phyloP scores from a whole-genome alignment of 306 rosid species.

The Ammopiptanthus mongolicus region DNA sequence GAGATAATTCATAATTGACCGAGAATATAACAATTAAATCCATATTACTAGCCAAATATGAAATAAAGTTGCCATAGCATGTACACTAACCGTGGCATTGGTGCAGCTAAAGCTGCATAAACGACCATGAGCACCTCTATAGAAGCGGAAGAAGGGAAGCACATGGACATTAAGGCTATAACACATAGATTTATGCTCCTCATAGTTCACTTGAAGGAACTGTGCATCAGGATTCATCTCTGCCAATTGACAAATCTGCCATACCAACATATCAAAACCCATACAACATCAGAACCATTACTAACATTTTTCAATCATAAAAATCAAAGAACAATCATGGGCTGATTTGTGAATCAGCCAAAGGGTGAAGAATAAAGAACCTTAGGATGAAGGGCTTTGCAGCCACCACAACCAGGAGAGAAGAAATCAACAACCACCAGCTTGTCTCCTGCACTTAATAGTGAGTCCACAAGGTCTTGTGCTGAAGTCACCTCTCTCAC shows the following conservation, averaged over 20 bases:
- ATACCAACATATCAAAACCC: neutral
- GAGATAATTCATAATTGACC: no score
- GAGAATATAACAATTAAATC: no score
- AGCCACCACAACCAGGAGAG: slow-evolving; percentile 97
- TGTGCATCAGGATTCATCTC: slow-evolving; percentile 80
- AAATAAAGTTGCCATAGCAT: neutral
- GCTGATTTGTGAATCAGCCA: neutral
- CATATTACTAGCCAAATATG: neutral
- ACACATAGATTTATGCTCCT: slow-evolving; percentile 80
- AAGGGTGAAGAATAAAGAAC: slow-evolving; percentile 5
- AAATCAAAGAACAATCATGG: neutral
- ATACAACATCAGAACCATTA: slow-evolving; percentile 5
- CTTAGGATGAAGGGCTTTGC: slow-evolving; percentile 96
- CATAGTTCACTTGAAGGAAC: slow-evolving; percentile 79
- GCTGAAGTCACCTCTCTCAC: slow-evolving; percentile 72
- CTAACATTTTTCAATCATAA: neutral
- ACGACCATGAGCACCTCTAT: slow-evolving; percentile 89
- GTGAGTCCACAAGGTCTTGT: slow-evolving; percentile 73
- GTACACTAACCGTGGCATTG: slow-evolving; percentile 75
- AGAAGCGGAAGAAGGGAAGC: slow-evolving; percentile 86
- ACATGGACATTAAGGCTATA: slow-evolving; percentile 88
- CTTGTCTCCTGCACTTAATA: slow-evolving; percentile 67
- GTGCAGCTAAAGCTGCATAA: slow-evolving; percentile 94
- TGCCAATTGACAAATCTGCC: slow-evolving; percentile 79
- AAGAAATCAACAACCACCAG: slow-evolving; percentile 79